A percentile compares a stretch with the other conserved stretches of the same genome.
phyloP scores from a whole-genome alignment of 148 eudicot genomes.

The Rhododendron henanense region DNA sequence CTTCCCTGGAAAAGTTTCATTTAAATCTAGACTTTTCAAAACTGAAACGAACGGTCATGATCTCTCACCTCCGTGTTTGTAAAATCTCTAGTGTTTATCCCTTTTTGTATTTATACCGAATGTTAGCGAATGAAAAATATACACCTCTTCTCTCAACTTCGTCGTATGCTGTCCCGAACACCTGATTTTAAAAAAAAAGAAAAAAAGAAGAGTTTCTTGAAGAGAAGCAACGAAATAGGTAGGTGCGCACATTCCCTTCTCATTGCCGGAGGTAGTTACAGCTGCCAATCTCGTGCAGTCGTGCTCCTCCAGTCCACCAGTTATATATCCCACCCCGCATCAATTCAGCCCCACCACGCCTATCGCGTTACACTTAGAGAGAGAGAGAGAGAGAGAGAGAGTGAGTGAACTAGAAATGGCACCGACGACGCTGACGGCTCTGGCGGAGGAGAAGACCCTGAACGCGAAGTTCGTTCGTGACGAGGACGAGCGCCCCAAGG shows the following conservation, averaged over 20 bases:
- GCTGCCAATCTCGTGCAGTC: background rate
- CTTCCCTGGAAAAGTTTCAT: no score
- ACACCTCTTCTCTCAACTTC: no score
- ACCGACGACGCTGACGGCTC: slow-evolving; percentile 44
- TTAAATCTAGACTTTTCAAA: no score
- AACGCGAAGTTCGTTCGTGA: slow-evolving; percentile 62
- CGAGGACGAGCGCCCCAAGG: slow-evolving; percentile 89
- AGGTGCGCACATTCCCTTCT: background rate
- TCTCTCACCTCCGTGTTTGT: no score
- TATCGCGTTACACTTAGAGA: background rate
- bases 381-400: background rate
- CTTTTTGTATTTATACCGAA: no score
- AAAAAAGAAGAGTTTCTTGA: background rate
- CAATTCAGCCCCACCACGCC: background rate
- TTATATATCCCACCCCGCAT: background rate
- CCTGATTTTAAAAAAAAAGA: no score
- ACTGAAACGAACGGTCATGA: no score
- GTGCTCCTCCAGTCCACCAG: background rate
- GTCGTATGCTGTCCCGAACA: no score
- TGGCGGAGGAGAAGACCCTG: slow-evolving; percentile 38
- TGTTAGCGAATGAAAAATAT: no score
- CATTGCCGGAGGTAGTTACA: background rate
- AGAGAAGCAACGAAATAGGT: background rate
- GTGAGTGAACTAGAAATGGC: background rate
- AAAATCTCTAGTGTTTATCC: no score